Base-by-base conservation (phyloP, 805 yeast genomes). In the Scheffersomyces ergatensis region DNA sequence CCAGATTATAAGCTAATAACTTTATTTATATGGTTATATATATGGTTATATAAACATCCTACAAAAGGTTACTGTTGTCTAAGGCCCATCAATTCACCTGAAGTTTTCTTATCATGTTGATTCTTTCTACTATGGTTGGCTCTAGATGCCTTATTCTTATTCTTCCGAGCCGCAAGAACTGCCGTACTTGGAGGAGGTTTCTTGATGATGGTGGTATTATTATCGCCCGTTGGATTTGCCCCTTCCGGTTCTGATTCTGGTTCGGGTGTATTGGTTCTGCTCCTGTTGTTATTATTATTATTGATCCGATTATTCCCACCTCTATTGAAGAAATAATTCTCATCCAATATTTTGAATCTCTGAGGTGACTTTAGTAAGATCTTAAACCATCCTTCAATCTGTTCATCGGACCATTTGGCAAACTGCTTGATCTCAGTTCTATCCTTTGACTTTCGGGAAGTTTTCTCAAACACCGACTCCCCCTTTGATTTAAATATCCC, bases 341-440 rank as follows among this genome's bases (percentile, higher is more conserved):
- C 83, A 51, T 86, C 95, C 42, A 86, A 57, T 2, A 78, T 43
- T 49, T 76, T 75, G 47, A 77, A 82, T 42, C 85, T 70, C 33
- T 70, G 69, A 0, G 93, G 89, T 33, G 81, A 77, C 51, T 77
- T 77, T 38, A 78, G 72, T 15, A 89, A 57, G 84, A 85, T 84
- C 41, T 85, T 66, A 1, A 84, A 83, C 97, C 97, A 92, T 0
- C 96, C 96, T 69, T 90, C 97, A 36, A 92, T 79, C 57, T 88
- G 96, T 54, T 89, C 96, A 60, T 89, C 90, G 0, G 89, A 70
- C 96, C 95, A 89, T 1, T 70, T 69, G 0, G 83, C 75, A 29
- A 70, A 67, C 5, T 58, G 49, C 47, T 73, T 77, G 55, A 88
- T 64, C 19, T 71, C 73, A 24, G 66, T 62, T 38, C 96, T 69